Evolutionary conservation across 2,329 filamentous ascomycete species (phyloP).

Genomic region (Fusarium circinatum): DNA sequence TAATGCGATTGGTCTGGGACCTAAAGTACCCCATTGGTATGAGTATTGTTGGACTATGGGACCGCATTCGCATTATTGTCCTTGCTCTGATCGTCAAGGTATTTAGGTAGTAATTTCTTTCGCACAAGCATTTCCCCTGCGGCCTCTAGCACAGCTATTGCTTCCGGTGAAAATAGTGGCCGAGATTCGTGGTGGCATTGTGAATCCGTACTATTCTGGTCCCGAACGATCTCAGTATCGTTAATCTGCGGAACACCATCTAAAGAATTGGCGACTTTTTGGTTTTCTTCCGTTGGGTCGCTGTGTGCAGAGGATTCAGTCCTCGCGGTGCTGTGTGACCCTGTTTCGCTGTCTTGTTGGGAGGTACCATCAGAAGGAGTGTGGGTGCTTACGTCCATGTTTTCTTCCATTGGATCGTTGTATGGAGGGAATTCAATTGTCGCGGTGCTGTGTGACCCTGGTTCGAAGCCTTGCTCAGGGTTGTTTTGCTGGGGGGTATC

Average conservation of each 20-base stretch:
- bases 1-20: not conserved
- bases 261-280: too few relatives aligned
- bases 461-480: too few relatives aligned
- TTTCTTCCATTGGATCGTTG: not conserved
- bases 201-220: not conserved
- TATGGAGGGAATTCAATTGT: rapidly evolving
- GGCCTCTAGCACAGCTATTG: not conserved
- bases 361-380: too few relatives aligned
- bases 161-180: not conserved
- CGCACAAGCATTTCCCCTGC: too few relatives aligned
- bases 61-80: not conserved
- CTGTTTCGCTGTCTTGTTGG: not conserved
- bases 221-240: too few relatives aligned
- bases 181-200: too few relatives aligned
- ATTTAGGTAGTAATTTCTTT: too few relatives aligned
- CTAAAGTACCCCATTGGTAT: not conserved
- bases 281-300: not conserved
- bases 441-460: not conserved
- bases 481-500: not conserved
- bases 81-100: not conserved
- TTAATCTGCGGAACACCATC: not conserved
- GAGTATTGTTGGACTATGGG: not conserved
- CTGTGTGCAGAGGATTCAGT: not conserved
- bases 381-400: not conserved
- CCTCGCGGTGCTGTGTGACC: not conserved